Evolutionary conservation across 2,329 filamentous ascomycete species (phyloP), one percentile per base, ranked within the genome.

Genomic region (Alternaria angustiovoidea): DNA sequence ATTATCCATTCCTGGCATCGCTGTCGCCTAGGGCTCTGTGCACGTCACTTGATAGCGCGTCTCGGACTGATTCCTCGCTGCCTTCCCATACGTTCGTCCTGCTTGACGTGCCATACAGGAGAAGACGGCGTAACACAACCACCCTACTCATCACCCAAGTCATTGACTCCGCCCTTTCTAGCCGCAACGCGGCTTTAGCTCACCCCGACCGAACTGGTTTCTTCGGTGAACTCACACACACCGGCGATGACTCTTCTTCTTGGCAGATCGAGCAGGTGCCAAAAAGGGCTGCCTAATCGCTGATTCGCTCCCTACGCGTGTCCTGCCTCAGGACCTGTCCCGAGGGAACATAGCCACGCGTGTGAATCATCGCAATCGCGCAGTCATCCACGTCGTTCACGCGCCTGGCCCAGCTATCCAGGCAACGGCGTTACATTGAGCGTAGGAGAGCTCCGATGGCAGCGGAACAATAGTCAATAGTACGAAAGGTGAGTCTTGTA

Each of bases 301-400:
- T 63, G 49, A 64, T 56, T 64, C 41, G 58, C 44, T 61, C 62
- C 61, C 63, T 51, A 43, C 43, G n/a, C 64, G 20, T 28, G 43
- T 54, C 59, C 65, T 65, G 73, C 72, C 71, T 72, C 52, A 64
- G 67, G 66, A 67, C 63, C 49, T 12, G 56, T 58, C 57, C 63
- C 36, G 43, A 42, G 38, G 26, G 36, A 32, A 63, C 72, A 72
- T 67, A 70, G 74, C 74, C 74, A 68, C 73, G 57, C 62, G 61
- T 52, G 47, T 76, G 71, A 74, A 65, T 75, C 72, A 74, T 69
- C 59, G 64, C 63, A 56, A 59, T 67, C 51, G 61, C 67, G 69
- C 65, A 72, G 51, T 69, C 63, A 71, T 66, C 67, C 65, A 66
- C 59, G 30, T 59, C 43, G 51, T 53, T 49, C 59, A 57, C 57